Conservation (phyloP, 2,329 filamentous ascomycete species). For the Zymoseptoria brevis region DNA sequence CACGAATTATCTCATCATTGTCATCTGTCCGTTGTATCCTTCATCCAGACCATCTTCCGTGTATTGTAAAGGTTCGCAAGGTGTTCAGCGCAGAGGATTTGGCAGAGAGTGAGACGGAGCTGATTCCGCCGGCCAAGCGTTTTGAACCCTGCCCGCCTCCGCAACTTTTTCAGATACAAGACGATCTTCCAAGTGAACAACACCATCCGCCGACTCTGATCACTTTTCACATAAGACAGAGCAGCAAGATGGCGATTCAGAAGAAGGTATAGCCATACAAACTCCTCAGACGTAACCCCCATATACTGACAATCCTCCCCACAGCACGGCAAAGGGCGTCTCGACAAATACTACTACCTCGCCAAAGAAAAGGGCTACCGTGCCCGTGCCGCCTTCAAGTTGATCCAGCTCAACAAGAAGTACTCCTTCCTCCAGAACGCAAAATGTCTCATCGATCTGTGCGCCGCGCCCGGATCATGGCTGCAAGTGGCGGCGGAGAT, state of each 20-base stretch:
- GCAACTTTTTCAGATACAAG: neutral
- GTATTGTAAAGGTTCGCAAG: no score
- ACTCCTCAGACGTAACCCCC: neutral
- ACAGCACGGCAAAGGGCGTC: constrained; percentile 89
- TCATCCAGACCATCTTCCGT: no score
- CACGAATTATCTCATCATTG: no score
- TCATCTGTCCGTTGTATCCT: no score
- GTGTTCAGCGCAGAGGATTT: neutral
- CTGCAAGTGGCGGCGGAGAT: constrained; percentile 92
- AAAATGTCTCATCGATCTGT: constrained; percentile 93
- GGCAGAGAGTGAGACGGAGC: neutral
- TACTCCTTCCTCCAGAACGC: constrained; percentile 97
- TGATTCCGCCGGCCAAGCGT: neutral
- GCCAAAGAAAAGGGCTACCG: constrained; percentile 98
- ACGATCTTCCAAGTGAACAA: neutral
- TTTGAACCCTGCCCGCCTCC: neutral
- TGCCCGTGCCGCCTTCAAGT: constrained; percentile 91
- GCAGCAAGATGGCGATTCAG: neutral
- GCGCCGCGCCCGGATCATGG: constrained; percentile 94
- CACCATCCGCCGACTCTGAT: neutral
- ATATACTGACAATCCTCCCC: neutral
- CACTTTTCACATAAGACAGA: neutral
- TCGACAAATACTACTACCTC: constrained; percentile 98
- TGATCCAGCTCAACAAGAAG: constrained; percentile 98
- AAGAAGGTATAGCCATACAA: neutral